Percentiles rank a stretch among this genome's conserved stretches.
Evolutionary conservation across 202 grass and related monocot species (phyloP).

Genomic region (Schoenoplectus tabernaemontani): DNA sequence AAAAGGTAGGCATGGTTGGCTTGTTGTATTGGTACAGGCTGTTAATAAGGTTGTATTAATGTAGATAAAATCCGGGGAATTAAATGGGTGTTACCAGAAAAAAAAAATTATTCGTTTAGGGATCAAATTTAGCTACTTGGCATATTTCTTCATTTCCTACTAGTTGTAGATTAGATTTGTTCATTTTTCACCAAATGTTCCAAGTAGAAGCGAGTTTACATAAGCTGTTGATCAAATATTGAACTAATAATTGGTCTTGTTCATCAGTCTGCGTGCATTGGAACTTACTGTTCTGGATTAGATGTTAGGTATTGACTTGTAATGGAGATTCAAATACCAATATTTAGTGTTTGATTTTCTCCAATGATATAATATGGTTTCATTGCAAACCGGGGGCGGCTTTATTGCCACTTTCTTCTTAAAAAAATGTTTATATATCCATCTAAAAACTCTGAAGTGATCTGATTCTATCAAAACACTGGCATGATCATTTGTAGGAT

Average conservation of each 20-base stretch:
- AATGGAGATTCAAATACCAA: too few relatives aligned
- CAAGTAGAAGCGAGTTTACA: neutral
- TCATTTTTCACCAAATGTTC: slow-evolving; percentile 2
- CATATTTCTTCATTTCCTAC: neutral
- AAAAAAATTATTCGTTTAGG: neutral
- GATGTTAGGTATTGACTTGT: too few relatives aligned
- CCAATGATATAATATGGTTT: too few relatives aligned
- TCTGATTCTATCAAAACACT: too few relatives aligned
- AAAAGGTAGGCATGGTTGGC: neutral
- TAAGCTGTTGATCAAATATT: neutral
- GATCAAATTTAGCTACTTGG: neutral
- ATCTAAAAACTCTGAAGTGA: too few relatives aligned
- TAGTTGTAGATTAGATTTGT: slow-evolving; percentile 14
- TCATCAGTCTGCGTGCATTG: neutral
- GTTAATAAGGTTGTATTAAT: slow-evolving; percentile 9
- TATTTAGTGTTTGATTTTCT: too few relatives aligned
- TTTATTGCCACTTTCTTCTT: too few relatives aligned
- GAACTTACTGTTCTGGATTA: neutral
- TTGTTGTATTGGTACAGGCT: neutral
- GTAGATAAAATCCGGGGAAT: slow-evolving; percentile 4
- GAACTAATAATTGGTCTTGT: neutral
- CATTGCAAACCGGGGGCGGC: too few relatives aligned
- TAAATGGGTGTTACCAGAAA: neutral
- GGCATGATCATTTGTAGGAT: too few relatives aligned
- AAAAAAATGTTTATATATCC: too few relatives aligned